Evolutionary conservation across 1,284 basidiomycete genomes (phyloP).

Genomic region (Leccinum olivaceoglutinosum): DNA sequence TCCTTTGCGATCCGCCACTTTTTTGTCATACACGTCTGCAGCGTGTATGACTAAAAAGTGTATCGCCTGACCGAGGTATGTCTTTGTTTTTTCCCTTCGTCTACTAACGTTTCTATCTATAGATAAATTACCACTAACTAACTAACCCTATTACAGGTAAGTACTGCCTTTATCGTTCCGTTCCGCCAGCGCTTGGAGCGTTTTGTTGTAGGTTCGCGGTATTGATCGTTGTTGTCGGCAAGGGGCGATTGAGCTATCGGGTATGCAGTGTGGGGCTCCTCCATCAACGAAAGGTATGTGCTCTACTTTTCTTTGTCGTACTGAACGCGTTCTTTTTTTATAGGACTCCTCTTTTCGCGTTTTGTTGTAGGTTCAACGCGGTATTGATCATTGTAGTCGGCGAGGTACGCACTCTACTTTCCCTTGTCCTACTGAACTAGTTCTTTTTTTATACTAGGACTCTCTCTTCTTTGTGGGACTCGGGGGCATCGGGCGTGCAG

Average conservation of each 20-base stretch:
- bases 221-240: no score
- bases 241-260: no score
- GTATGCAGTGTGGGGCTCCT: no score
- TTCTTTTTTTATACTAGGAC: not conserved
- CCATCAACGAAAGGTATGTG: not conserved
- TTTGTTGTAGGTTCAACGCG: no score
- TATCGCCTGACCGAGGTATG: not conserved
- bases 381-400: no score
- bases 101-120: not conserved
- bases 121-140: not conserved
- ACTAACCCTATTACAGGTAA: not conserved
- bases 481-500: no score
- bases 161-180: not conserved
- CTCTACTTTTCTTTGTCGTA: not conserved
- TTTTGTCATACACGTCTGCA: not conserved
- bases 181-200: not conserved
- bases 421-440: no score
- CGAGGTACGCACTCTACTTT: not conserved
- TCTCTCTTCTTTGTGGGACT: not conserved
- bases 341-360: no score
- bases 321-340: not conserved
- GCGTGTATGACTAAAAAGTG: not conserved
- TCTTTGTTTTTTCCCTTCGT: not conserved
- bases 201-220: not conserved
- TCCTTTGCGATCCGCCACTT: not conserved